phyloP scores from a whole-genome alignment of 2,329 filamentous ascomycete species.

The Xylariaceae sp. region DNA sequence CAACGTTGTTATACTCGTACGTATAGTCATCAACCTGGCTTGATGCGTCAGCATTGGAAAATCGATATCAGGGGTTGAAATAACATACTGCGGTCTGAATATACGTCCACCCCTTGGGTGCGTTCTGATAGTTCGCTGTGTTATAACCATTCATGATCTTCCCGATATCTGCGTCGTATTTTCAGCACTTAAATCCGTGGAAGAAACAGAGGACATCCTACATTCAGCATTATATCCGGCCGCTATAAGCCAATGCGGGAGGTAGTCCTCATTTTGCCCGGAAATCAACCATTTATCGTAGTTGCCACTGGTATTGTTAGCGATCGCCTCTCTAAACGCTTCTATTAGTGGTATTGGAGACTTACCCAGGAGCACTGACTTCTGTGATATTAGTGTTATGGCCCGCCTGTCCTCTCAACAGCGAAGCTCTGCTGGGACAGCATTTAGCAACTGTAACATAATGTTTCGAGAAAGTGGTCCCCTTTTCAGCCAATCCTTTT shows the following conservation, averaged over 20 bases:
- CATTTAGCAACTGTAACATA: slow-evolving; percentile 15
- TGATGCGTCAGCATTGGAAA: neutral
- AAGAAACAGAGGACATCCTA: neutral
- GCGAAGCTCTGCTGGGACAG: slow-evolving; percentile 14
- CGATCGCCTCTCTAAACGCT: neutral
- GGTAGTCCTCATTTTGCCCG: slow-evolving; percentile 15
- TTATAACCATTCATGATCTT: slow-evolving; percentile 20
- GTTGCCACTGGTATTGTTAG: slow-evolving; percentile 24
- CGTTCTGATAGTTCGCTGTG: slow-evolving; percentile 9
- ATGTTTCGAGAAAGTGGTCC: slow-evolving; percentile 11
- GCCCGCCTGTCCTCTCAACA: slow-evolving; percentile 11
- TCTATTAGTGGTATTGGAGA: neutral
- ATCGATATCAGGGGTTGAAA: neutral
- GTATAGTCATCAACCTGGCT: slow-evolving; percentile 14
- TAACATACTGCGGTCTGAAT: slow-evolving; percentile 3
- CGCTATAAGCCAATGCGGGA: slow-evolving; percentile 13
- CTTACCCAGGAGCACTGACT: slow-evolving; percentile 33
- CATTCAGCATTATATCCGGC: slow-evolving; percentile 16
- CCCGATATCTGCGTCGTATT: slow-evolving; percentile 9
- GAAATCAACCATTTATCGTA: slow-evolving; percentile 44
- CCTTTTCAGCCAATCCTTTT: slow-evolving; percentile 7
- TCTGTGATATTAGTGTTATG: slow-evolving; percentile 33
- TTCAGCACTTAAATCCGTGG: neutral
- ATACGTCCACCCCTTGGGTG: slow-evolving; percentile 10
- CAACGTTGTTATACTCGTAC: slow-evolving; percentile 15